Conservation (phyloP, 345 rosid species). For the Linum lewisii region DNA sequence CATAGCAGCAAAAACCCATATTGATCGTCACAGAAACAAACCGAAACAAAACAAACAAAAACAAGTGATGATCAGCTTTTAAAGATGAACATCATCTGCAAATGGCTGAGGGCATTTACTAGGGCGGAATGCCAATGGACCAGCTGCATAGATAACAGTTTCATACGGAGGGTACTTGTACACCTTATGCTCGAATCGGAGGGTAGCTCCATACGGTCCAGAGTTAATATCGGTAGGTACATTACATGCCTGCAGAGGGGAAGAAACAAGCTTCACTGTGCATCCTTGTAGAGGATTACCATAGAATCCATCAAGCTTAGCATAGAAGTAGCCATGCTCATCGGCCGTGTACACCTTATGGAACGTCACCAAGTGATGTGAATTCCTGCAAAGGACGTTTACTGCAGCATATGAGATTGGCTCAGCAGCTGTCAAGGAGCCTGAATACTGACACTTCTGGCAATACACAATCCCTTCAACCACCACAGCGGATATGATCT, state of each 20-base stretch:
- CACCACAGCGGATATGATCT: slow-evolving; percentile 39
- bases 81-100: no score
- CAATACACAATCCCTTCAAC: slow-evolving; percentile 76
- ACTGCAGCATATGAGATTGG: slow-evolving; percentile 60
- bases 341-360: slow-evolving; percentile 54
- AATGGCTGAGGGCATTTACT: slow-evolving; percentile 30
- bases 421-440: slow-evolving; percentile 50
- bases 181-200: slow-evolving; percentile 48
- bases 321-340: slow-evolving; percentile 57
- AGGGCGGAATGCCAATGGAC: slow-evolving; percentile 85
- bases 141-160: slow-evolving; percentile 62
- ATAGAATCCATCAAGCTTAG: slow-evolving; percentile 39
- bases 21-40: no score
- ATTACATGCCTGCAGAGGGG: slow-evolving; percentile 56
- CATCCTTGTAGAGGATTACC: slow-evolving; percentile 85
- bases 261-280: slow-evolving; percentile 59
- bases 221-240: slow-evolving; percentile 59
- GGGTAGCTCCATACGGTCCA: slow-evolving; percentile 54
- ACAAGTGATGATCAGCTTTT: no score
- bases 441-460: slow-evolving; percentile 52
- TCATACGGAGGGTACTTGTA: slow-evolving; percentile 29
- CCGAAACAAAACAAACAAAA: no score
- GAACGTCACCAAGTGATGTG: slow-evolving; percentile 36
- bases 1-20: no score
- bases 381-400: slow-evolving; percentile 64